These are phyloP conservation scores for Penicillium roqueforti DNA, from an alignment of 495 filamentous ascomycete species.

Conservation along the genomic window DNA sequence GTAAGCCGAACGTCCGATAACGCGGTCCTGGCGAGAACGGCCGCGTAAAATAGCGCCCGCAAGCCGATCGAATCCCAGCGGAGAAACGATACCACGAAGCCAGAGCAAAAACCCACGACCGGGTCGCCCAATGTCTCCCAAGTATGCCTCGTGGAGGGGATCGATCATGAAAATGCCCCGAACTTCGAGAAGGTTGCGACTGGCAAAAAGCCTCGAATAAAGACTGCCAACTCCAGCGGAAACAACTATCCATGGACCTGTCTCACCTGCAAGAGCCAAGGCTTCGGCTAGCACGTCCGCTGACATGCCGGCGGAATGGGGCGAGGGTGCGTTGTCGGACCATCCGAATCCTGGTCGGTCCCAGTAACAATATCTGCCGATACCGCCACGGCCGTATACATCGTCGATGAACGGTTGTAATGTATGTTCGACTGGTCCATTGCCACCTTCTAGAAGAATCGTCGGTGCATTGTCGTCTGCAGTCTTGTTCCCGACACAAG, in stretches of 20 bases:
- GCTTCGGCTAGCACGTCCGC: conserved; percentile 82
- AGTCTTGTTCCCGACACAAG: conserved; percentile 66
- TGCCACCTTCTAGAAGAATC: conserved; percentile 77
- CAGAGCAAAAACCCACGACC: conserved; percentile 77
- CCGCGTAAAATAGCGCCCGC: conserved; percentile 74
- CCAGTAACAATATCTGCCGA: conserved; percentile 88
- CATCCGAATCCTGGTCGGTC: conserved; percentile 87
- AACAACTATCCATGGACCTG: conserved; percentile 75
- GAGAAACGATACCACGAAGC: conserved; percentile 78
- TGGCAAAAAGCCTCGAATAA: conserved; percentile 84
- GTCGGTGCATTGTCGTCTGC: conserved; percentile 52
- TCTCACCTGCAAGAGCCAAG: conserved; percentile 71
- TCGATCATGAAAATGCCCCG: conserved; percentile 82
- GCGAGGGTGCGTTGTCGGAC: conserved; percentile 92
- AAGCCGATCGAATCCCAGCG: conserved; percentile 76
- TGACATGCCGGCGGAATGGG: conserved; percentile 85
- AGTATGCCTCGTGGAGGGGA: conserved; percentile 77
- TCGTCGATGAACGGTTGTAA: conserved; percentile 65
- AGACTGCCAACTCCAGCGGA: conserved; percentile 76
- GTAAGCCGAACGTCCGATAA: conserved; percentile 71
- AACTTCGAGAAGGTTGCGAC: conserved; percentile 67
- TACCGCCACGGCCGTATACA: conserved; percentile 66
- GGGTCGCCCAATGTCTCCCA: conserved; percentile 60
- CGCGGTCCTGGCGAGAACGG: conserved; percentile 74
- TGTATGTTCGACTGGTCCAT: conserved; percentile 66